Conservation (phyloP, 2,329 filamentous ascomycete genomes). For the Pestalotiopsis sp. region DNA sequence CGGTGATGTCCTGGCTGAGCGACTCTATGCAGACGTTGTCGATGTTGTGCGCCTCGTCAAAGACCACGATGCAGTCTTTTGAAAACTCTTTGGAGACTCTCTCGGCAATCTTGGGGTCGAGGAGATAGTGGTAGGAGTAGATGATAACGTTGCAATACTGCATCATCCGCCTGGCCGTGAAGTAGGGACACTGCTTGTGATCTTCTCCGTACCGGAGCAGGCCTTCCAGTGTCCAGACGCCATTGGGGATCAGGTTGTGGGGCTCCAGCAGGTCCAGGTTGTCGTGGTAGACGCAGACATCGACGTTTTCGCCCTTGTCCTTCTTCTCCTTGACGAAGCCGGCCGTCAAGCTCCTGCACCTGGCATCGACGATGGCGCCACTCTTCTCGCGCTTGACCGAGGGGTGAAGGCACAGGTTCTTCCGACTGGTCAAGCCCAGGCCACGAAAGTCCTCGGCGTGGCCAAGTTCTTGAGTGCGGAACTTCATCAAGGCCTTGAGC, state of each 20-base stretch:
- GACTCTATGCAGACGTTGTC: slow-evolving; percentile 99
- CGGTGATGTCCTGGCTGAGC: slow-evolving; percentile 92
- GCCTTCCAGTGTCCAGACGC: slow-evolving; percentile 93
- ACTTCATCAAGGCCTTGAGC: slow-evolving; percentile 92
- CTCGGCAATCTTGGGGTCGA: slow-evolving; percentile 98
- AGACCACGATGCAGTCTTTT: slow-evolving; percentile 97
- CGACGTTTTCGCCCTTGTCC: slow-evolving; percentile 89
- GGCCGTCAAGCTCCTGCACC: slow-evolving; percentile 92
- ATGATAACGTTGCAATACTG: slow-evolving; percentile 99
- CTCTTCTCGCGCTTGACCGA: slow-evolving; percentile 97
- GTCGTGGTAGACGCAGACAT: slow-evolving; percentile 95
- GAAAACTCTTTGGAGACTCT: slow-evolving; percentile 93
- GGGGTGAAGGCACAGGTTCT: slow-evolving; percentile 95
- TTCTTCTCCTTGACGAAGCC: slow-evolving; percentile 99
- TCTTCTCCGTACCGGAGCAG: slow-evolving; percentile 89
- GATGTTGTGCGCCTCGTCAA: slow-evolving; percentile 98
- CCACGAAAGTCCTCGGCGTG: slow-evolving; percentile 91
- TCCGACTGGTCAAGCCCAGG: slow-evolving; percentile 90
- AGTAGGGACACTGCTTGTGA: slow-evolving; percentile 97
- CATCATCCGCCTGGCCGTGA: slow-evolving; percentile 97
- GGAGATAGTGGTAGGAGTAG: slow-evolving; percentile 97
- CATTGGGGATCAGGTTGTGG: slow-evolving; percentile 90
- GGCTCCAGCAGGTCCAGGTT: slow-evolving; percentile 95
- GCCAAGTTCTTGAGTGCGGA: slow-evolving; percentile 86
- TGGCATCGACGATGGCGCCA: slow-evolving; percentile 89